Percentiles rank a stretch among this genome's conserved stretches.
These are phyloP conservation scores for Pleurotus djamor DNA, from an alignment of 768 basidiomycete genomes.

Conservation along the genomic window DNA sequence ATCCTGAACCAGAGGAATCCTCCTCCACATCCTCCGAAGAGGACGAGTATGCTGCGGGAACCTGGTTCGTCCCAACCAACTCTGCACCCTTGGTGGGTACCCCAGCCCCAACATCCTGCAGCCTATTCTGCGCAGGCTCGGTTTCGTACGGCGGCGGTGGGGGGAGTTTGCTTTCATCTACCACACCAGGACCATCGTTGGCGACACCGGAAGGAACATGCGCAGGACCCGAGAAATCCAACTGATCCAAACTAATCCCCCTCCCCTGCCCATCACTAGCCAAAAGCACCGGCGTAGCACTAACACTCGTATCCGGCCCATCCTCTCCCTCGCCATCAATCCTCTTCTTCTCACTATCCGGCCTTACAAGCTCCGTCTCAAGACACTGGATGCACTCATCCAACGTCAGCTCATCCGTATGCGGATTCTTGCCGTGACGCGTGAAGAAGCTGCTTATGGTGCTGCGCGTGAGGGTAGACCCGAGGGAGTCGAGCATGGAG, in stretches of 20 bases:
- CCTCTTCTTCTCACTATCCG: slow-evolving; percentile 67
- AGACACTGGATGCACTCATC: slow-evolving; percentile 83
- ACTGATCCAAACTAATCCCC: slow-evolving; percentile 45
- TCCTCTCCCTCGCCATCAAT: slow-evolving; percentile 45
- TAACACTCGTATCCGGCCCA: slow-evolving; percentile 45
- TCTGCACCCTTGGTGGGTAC: slow-evolving; percentile 12
- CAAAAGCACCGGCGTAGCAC: slow-evolving; percentile 49
- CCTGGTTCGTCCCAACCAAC: slow-evolving; percentile 22
- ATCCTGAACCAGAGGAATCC: slow-evolving; percentile 25
- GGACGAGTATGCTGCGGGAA: slow-evolving; percentile 29
- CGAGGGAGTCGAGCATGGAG: slow-evolving; percentile 95
- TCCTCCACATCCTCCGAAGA: slow-evolving; percentile 38
- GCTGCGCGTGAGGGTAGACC: slow-evolving; percentile 79
- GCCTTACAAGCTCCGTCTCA: slow-evolving; percentile 79
- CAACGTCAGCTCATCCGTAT: slow-evolving; percentile 69
- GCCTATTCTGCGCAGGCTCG: slow-evolving; percentile 45
- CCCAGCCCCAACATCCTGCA: slow-evolving; percentile 27
- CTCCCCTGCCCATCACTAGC: slow-evolving; percentile 35
- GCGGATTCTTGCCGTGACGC: slow-evolving; percentile 59
- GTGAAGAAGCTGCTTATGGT: slow-evolving; percentile 86
- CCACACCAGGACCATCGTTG: background rate
- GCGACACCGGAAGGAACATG: slow-evolving; percentile 15
- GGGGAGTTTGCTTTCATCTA: slow-evolving; percentile 8
- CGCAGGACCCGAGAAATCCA: slow-evolving; percentile 62
- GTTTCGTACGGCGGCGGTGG: slow-evolving; percentile 28